These are phyloP conservation scores for Naganishia vishniacii DNA, from an alignment of 768 basidiomycete species.

Conservation along the genomic window DNA sequence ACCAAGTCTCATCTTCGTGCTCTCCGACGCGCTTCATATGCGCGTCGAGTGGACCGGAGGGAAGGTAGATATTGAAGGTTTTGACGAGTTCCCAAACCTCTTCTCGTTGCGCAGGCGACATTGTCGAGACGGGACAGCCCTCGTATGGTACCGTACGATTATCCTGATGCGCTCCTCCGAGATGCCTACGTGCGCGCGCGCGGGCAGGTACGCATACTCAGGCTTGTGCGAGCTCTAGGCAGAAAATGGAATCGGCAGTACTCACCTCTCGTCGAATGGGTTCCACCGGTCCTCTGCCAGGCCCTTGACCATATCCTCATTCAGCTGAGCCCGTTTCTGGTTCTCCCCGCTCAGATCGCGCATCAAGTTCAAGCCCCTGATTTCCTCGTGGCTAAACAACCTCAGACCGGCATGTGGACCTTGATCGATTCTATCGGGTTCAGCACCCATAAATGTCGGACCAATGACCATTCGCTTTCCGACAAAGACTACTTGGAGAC, in stretches of 20 bases:
- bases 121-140: constrained; percentile 32
- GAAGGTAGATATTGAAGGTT: constrained; percentile 40
- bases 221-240: not conserved
- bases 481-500: constrained; percentile 39
- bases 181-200: too few relatives aligned
- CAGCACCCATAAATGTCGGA: constrained; percentile 43
- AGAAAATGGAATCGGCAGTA: constrained; percentile 28
- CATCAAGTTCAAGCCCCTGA: constrained; percentile 38
- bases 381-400: constrained; percentile 39
- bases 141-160: constrained; percentile 41
- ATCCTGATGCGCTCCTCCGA: constrained; percentile 41
- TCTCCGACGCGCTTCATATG: constrained; percentile 28
- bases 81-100: constrained; percentile 32
- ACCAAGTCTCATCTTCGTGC: constrained; percentile 34
- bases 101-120: constrained; percentile 32
- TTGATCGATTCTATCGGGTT: constrained; percentile 41
- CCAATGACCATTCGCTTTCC: constrained; percentile 38
- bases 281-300: constrained; percentile 41
- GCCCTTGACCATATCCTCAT: constrained; percentile 31
- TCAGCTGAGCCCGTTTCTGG: constrained; percentile 36
- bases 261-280: constrained; percentile 38
- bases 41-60: constrained; percentile 30
- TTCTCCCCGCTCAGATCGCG: constrained; percentile 31
- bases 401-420: constrained; percentile 37
- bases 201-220: too few relatives aligned